Percentiles rank a stretch among this genome's conserved stretches.
These are phyloP conservation scores for Nicotiana noctiflora DNA, from an alignment of 257 asterid species.

Conservation along the genomic window DNA sequence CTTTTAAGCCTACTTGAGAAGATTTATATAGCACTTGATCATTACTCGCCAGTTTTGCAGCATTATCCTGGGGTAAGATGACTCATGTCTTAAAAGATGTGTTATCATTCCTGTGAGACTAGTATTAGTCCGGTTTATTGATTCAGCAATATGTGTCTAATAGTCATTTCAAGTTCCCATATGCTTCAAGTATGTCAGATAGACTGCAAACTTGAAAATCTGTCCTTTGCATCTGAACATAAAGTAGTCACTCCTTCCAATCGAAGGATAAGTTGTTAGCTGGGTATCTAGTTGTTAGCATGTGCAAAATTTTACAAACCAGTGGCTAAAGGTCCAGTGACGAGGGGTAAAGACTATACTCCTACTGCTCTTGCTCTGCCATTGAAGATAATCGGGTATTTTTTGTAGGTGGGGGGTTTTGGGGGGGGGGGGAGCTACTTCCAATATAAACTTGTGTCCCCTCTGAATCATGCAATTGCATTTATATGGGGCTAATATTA, in stretches of 20 bases:
- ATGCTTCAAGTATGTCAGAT: background rate
- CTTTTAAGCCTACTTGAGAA: constrained; percentile 63
- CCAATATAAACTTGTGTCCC: background rate
- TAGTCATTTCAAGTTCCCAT: background rate
- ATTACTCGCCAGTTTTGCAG: constrained; percentile 79
- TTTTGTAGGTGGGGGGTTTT: too few relatives aligned
- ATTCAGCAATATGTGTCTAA: background rate
- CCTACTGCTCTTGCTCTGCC: background rate
- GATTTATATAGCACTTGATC: constrained; percentile 76
- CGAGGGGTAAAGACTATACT: background rate
- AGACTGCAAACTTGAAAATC: background rate
- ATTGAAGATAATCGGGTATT: background rate
- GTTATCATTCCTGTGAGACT: background rate
- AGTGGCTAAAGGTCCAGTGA: background rate
- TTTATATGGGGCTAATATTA: constrained; percentile 3
- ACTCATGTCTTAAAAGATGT: background rate
- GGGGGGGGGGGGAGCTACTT: background rate
- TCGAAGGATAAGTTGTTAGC: background rate
- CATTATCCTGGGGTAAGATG: constrained; percentile 91
- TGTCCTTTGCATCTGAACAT: background rate
- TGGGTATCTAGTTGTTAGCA: background rate
- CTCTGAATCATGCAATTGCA: background rate
- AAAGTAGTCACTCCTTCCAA: background rate
- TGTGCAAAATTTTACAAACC: background rate
- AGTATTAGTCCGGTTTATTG: background rate